Percentiles rank a stretch among this genome's conserved stretches.
These are phyloP conservation scores for Rubus parviflorus DNA, from an alignment of 306 rosid species.

Conservation along the genomic window DNA sequence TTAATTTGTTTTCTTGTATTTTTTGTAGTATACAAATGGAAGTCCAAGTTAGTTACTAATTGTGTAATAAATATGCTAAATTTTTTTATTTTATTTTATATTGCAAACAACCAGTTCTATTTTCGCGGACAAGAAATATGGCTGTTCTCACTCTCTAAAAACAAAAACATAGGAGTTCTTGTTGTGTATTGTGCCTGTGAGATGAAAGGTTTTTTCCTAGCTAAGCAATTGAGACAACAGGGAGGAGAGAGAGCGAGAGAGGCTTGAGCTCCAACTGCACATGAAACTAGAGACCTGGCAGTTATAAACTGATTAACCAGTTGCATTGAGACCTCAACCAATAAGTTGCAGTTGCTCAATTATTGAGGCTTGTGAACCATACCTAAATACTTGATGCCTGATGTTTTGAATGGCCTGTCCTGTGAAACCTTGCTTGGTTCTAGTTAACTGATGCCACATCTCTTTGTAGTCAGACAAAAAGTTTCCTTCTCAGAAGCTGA, in stretches of 20 bases:
- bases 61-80: not conserved
- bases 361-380: not conserved
- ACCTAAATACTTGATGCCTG: not conserved
- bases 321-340: not conserved
- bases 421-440: not conserved
- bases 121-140: no score
- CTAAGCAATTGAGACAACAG: not conserved
- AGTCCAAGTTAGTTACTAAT: not conserved
- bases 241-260: not conserved
- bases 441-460: not conserved
- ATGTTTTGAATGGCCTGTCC: not conserved
- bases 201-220: not conserved
- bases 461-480: not conserved
- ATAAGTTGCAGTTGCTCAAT: not conserved
- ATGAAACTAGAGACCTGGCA: not conserved
- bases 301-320: not conserved
- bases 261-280: not conserved
- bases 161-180: not conserved
- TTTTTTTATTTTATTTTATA: not conserved
- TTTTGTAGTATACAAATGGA: not conserved
- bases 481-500: not conserved
- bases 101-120: not conserved
- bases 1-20: not conserved
- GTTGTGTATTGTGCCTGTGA: not conserved
- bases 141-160: not conserved